phyloP scores from a whole-genome alignment of 2,329 filamentous ascomycete genomes.

The Pseudonectria foliicola region DNA sequence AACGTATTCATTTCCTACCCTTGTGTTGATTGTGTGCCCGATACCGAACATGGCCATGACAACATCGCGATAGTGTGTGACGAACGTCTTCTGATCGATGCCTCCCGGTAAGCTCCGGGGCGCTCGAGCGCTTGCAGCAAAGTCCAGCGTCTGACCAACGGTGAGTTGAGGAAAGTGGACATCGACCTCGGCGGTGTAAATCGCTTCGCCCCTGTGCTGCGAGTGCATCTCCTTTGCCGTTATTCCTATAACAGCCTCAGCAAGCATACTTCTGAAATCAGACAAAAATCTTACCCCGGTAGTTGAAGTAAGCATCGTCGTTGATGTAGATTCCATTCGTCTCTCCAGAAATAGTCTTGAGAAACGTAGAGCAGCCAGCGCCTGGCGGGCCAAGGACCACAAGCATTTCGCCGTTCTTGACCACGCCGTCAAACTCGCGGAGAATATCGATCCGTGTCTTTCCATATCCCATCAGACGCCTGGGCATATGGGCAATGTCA shows the following conservation, averaged over 20 bases:
- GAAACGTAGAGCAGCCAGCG: slow-evolving; percentile 68
- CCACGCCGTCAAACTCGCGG: slow-evolving; percentile 55
- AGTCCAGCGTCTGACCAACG: slow-evolving; percentile 68
- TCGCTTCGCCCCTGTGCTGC: slow-evolving; percentile 69
- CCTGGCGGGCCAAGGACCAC: slow-evolving; percentile 64
- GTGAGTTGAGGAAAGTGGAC: slow-evolving; percentile 68
- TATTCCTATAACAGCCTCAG: slow-evolving; percentile 36
- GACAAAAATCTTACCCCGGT: slow-evolving; percentile 48
- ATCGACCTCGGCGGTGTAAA: slow-evolving; percentile 77
- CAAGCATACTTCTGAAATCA: background rate
- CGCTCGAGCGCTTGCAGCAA: slow-evolving; percentile 61
- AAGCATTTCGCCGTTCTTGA: slow-evolving; percentile 63
- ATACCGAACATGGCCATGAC: slow-evolving; percentile 67
- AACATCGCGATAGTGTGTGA: slow-evolving; percentile 56
- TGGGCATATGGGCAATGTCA: slow-evolving; percentile 33
- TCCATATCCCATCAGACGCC: slow-evolving; percentile 45
- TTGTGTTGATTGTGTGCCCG: slow-evolving; percentile 59
- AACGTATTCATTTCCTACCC: slow-evolving; percentile 63
- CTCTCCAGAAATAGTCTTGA: slow-evolving; percentile 75
- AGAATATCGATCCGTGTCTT: slow-evolving; percentile 58
- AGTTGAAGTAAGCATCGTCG: slow-evolving; percentile 64
- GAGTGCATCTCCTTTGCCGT: slow-evolving; percentile 64
- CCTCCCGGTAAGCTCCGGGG: slow-evolving; percentile 52
- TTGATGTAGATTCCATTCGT: slow-evolving; percentile 69
- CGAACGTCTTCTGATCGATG: slow-evolving; percentile 43